phyloP scores from a whole-genome alignment of 148 eudicot genomes.

The Amaranthus palmeri region DNA sequence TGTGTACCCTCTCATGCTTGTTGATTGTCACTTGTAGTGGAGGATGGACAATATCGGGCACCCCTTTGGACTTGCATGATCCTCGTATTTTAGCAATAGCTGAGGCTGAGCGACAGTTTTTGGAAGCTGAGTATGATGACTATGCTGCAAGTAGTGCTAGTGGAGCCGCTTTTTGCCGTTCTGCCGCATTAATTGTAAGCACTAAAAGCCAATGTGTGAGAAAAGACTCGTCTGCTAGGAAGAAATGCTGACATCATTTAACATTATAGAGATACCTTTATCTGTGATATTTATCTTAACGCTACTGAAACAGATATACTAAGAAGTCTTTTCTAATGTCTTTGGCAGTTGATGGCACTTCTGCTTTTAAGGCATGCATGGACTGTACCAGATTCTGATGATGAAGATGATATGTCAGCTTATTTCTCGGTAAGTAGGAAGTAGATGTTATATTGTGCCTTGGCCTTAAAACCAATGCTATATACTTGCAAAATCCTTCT shows the following conservation, averaged over 20 bases:
- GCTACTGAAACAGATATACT: too few relatives aligned
- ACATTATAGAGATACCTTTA: too few relatives aligned
- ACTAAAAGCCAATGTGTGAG: slow-evolving; percentile 1
- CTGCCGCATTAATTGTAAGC: slow-evolving; percentile 81
- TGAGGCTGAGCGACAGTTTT: slow-evolving; percentile 82
- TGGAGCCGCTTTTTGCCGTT: slow-evolving; percentile 90
- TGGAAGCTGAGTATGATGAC: slow-evolving; percentile 86
- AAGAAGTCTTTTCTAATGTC: background rate
- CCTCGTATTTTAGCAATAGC: slow-evolving; percentile 81
- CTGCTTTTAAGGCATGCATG: slow-evolving; percentile 82
- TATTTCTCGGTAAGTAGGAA: slow-evolving; percentile 68
- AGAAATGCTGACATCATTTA: too few relatives aligned
- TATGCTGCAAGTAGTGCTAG: slow-evolving; percentile 72
- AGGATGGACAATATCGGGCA: slow-evolving; percentile 87
- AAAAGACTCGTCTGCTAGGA: background rate
- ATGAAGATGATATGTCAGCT: slow-evolving; percentile 67
- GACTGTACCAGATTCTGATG: slow-evolving; percentile 60
- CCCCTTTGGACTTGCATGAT: slow-evolving; percentile 82
- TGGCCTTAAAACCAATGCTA: background rate
- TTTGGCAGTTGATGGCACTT: slow-evolving; percentile 82
- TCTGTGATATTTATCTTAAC: too few relatives aligned
- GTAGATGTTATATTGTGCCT: background rate
- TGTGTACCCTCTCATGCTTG: background rate
- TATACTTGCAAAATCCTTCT: background rate
- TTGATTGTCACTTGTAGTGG: slow-evolving; percentile 43